Evolutionary conservation across 1,284 basidiomycete genomes (phyloP), one percentile per base, ranked within the genome.

Genomic region (Porogramme epimiltina): DNA sequence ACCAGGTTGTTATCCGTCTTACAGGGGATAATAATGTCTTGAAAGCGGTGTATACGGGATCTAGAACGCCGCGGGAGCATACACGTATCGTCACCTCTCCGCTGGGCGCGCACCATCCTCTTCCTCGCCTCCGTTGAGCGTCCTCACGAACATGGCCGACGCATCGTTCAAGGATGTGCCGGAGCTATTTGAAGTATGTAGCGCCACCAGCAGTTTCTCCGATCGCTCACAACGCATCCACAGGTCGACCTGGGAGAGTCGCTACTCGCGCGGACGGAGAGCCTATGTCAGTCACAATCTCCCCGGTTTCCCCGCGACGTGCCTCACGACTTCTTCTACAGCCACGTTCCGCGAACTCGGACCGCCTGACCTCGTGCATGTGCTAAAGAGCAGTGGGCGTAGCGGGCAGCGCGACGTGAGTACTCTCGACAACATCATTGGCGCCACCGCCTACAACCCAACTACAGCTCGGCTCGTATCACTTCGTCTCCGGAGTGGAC

Each of bases 331-430:
- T 37, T 61, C 56, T 51, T 51, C 22, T 45, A 4, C 61, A 96
- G 93, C 91, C 6, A 89, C 93, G 10, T 99, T 98, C 72, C 84
- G 95, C 38, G 96, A 99, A 75, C 86, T 99, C 19, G 96, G 96
- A 13, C 96, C 97, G 0, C 96, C 96, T 15, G 97, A 99, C 71
- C 75, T 99, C 33, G 96, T 93, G 64, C 95, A 99, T 74, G 91
- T 98, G 51, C 85, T 98, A 60, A 99, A 99, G 70, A 93, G 85
- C 41, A 91, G 89, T 0, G 93, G 93, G 16, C 83, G 86, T 59
- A 80, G 86, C 37, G 89, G 89, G 2, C 83, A 90, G 62, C 89
- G 90, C 68, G 94, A 98, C 71, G 91, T 95, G 59, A 65, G 89
- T 80, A 24, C 20, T 42, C 51, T 56, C 50, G 42, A 25, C 10